Evolutionary conservation across 495 filamentous ascomycete species (phyloP), one percentile per base, ranked within the genome.

Genomic region (Trichoderma parareesei): DNA sequence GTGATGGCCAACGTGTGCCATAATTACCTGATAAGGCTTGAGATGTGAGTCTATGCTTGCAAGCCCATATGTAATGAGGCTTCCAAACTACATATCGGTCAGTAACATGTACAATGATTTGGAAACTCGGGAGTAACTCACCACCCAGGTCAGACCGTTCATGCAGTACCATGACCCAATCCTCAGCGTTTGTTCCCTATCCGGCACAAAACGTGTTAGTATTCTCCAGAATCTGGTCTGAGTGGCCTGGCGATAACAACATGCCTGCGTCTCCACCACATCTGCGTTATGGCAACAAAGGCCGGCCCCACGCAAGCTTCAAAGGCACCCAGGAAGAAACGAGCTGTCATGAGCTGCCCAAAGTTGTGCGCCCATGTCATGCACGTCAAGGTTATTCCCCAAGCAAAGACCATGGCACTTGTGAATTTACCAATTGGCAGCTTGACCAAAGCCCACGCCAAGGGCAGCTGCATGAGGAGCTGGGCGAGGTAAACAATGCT

Each of bases 21-120:
- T 20, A 84, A 84, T 63, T 82, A 88, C 1, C 82, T 82, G 40
- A 87, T 78, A 42, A 87, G 64, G 49, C 77, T 78, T 41, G 73
- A 61, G 3, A 20, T 14, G 6, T 27, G 38, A 41, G 9, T 61
- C 37, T 38, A 61, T 61, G 20, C 41, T 40, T 13, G 38, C 60
- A 8, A 61, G 60, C 9, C 60, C 60, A 43, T 61, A 61, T 41
- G 60, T 61, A 10, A 61, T 43, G 38, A 61, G 60, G n/a, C 60
- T 61, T 20, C 60, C 60, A 43, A 61, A 61, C 38, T 40, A 11
- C 8, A n/a, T 16, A 35, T 20, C 18, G 5, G 7, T 40, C 11
- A 38, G 18, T 41, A 43, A 20, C 27, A 27, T 37, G 35, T 13
- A 2, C 60, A 37, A 37, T 11, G 5, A 9, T 41, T 42, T 35